Percentiles rank a stretch among this genome's conserved stretches.
Evolutionary conservation across 225 moss, liverwort and hornwort species (phyloP).

Genomic region (Neckera pumila): DNA sequence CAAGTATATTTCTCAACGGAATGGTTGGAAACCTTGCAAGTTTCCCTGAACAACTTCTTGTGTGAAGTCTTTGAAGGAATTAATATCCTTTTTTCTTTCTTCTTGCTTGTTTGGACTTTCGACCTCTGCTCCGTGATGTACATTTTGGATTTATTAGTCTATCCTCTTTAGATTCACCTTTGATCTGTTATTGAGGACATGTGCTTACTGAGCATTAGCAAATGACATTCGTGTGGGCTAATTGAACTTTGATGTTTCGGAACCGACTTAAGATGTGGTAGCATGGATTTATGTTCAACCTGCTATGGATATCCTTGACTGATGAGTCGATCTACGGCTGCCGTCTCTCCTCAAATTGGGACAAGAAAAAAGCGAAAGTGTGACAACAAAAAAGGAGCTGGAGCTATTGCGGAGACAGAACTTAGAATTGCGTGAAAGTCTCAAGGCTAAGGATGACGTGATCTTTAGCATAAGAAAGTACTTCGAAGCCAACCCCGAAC

Average conservation of each 20-base stretch:
- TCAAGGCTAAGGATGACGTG: slow-evolving; percentile 36
- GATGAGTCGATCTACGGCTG: slow-evolving; percentile 37
- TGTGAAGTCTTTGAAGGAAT: slow-evolving; percentile 74
- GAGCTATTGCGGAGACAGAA: slow-evolving; percentile 45
- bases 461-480: slow-evolving; percentile 43
- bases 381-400: slow-evolving; percentile 38
- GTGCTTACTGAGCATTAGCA: neutral
- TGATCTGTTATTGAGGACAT: neutral
- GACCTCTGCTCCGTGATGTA: neutral
- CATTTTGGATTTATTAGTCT: neutral
- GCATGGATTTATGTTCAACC: neutral
- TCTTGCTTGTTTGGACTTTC: neutral
- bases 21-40: slow-evolving; percentile 76
- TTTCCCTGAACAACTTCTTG: slow-evolving; percentile 68
- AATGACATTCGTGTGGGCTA: neutral
- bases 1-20: slow-evolving; percentile 78
- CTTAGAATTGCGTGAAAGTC: slow-evolving; percentile 19
- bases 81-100: slow-evolving; percentile 53
- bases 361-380: slow-evolving; percentile 28
- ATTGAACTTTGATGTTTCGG: neutral
- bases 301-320: slow-evolving; percentile 36
- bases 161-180: neutral
- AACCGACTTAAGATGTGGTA: neutral
- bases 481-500: neutral
- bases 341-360: slow-evolving; percentile 63